phyloP scores from a whole-genome alignment of 257 asterid species.

The Perilla frutescens region DNA sequence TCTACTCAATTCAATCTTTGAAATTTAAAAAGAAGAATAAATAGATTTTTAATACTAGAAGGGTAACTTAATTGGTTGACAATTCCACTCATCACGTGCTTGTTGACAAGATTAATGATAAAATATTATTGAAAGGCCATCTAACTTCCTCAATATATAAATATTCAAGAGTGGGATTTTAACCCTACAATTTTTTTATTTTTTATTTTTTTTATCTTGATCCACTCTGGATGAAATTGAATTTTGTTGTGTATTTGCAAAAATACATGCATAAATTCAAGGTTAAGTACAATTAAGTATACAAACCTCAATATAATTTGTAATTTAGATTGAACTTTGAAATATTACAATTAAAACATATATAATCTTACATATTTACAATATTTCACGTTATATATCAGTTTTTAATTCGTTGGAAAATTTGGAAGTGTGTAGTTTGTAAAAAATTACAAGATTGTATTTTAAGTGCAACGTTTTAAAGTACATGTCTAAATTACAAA shows the following conservation, averaged over 20 bases:
- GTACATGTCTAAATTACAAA: too few relatives aligned
- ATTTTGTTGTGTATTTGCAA: not conserved
- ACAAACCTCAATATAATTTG: too few relatives aligned
- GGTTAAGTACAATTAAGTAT: too few relatives aligned
- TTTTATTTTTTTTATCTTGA: not conserved
- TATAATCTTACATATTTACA: too few relatives aligned
- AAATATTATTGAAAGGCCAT: not conserved
- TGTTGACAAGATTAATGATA: conserved; percentile 29
- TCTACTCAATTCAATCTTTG: conserved; percentile 39
- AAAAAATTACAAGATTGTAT: too few relatives aligned
- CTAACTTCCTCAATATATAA: not conserved
- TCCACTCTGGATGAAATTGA: not conserved
- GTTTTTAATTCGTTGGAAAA: too few relatives aligned
- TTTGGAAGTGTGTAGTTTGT: too few relatives aligned
- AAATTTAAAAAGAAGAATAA: conserved; percentile 8
- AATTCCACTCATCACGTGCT: conserved; percentile 32
- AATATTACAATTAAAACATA: too few relatives aligned
- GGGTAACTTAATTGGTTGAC: not conserved
- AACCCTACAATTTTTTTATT: not conserved
- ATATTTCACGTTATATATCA: too few relatives aligned
- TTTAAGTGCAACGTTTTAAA: too few relatives aligned
- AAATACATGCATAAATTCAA: not conserved
- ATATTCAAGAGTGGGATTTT: not conserved
- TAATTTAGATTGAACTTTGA: too few relatives aligned
- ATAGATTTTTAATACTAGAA: not conserved